Conservation (phyloP, 768 basidiomycete genomes). For the Auricularia heimuer region DNA sequence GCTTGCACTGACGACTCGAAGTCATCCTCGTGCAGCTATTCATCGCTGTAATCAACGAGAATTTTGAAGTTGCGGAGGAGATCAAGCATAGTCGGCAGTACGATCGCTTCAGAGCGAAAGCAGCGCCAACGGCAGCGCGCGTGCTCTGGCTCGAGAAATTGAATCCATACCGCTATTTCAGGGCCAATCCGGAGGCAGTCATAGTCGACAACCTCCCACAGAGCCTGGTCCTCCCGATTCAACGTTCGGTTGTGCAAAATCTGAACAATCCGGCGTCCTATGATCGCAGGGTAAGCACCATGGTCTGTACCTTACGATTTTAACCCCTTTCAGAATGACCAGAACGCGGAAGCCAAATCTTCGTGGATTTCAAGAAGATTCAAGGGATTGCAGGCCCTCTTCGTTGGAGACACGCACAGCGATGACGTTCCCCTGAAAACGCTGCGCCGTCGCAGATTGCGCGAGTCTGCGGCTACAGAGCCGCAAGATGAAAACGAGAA, state of each 20-base stretch:
- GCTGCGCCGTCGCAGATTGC: slow-evolving; percentile 28
- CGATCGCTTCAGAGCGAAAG: slow-evolving; percentile 40
- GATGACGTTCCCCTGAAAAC: slow-evolving; percentile 53
- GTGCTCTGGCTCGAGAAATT: slow-evolving; percentile 61
- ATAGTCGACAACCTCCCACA: slow-evolving; percentile 64
- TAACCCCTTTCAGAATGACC: neutral
- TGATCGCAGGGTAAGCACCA: neutral
- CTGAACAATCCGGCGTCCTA: slow-evolving; percentile 20
- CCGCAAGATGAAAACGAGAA: slow-evolving; percentile 52
- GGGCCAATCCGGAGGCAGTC: slow-evolving; percentile 60
- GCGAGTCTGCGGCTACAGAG: slow-evolving; percentile 29
- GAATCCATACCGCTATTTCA: slow-evolving; percentile 85
- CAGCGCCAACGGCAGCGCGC: slow-evolving; percentile 23
- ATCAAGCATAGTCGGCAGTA: slow-evolving; percentile 72
- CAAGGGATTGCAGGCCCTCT: neutral
- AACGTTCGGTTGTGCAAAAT: slow-evolving; percentile 62
- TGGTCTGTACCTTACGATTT: neutral
- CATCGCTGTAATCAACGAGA: slow-evolving; percentile 95
- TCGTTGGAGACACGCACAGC: slow-evolving; percentile 3
- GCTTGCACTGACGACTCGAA: slow-evolving; percentile 20
- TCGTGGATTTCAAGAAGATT: neutral
- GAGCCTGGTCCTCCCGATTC: slow-evolving; percentile 68
- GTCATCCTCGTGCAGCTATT: slow-evolving; percentile 93
- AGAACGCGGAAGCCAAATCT: neutral
- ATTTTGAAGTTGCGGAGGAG: slow-evolving; percentile 88